A percentile compares a stretch with the other conserved stretches of the same genome.
These are phyloP conservation scores for Mucor piriformis DNA, from an alignment of 371 early-diverging fungal genomes.

Conservation along the genomic window DNA sequence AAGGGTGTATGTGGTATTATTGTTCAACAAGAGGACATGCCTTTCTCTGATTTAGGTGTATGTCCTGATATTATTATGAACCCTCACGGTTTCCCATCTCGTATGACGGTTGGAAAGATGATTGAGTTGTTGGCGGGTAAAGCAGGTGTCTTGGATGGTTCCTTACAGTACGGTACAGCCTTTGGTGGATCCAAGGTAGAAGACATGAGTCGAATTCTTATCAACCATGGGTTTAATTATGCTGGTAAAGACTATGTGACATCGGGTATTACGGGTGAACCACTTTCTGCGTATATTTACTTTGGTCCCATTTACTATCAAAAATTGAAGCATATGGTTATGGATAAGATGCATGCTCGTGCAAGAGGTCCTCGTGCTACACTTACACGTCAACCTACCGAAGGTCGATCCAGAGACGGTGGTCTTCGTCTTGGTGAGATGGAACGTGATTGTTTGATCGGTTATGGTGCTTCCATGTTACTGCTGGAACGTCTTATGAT, in stretches of 20 bases:
- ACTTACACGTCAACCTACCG: slow-evolving; percentile 97
- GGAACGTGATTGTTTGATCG: slow-evolving; percentile 99
- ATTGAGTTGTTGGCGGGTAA: slow-evolving; percentile 98
- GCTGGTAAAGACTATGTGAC: slow-evolving; percentile 99
- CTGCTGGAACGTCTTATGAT: slow-evolving; percentile 95
- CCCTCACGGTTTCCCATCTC: slow-evolving; percentile 99
- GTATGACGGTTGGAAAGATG: slow-evolving; percentile 99
- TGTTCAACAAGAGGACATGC: slow-evolving; percentile 98
- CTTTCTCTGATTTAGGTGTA: slow-evolving; percentile 97
- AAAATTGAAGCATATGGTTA: slow-evolving; percentile 99
- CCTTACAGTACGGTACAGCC: slow-evolving; percentile 97
- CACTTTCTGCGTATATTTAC: slow-evolving; percentile 95
- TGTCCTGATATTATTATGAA: slow-evolving; percentile 99
- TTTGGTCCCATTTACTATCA: slow-evolving; percentile 99
- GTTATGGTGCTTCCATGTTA: slow-evolving; percentile 95
- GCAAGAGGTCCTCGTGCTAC: slow-evolving; percentile 95
- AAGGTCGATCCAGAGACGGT: slow-evolving; percentile 98
- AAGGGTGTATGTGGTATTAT: slow-evolving; percentile 99
- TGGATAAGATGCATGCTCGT: slow-evolving; percentile 99
- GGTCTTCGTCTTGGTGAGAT: slow-evolving; percentile 99
- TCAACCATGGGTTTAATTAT: slow-evolving; percentile 96
- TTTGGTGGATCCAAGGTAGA: slow-evolving; percentile 97
- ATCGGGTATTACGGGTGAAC: slow-evolving; percentile 94
- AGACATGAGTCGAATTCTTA: slow-evolving; percentile 93
- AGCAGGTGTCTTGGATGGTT: slow-evolving; percentile 95